These are phyloP conservation scores for Pseudogymnoascus sp. DNA, from an alignment of 2,329 filamentous ascomycete genomes.

Conservation along the genomic window DNA sequence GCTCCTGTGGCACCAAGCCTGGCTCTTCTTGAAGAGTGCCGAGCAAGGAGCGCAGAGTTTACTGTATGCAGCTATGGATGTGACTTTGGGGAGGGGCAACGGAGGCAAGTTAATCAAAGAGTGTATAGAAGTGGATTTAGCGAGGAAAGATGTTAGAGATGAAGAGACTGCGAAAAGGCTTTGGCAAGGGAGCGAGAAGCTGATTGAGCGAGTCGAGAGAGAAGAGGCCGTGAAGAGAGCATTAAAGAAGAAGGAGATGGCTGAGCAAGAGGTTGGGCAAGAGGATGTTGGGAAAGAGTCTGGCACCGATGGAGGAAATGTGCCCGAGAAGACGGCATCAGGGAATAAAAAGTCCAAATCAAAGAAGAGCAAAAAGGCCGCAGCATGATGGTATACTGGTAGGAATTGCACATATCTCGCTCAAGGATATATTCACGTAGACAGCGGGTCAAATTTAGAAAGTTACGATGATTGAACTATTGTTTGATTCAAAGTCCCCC, in stretches of 20 bases:
- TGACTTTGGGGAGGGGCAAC: conserved; percentile 51
- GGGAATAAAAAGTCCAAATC: background rate
- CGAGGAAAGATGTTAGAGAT: conserved; percentile 66
- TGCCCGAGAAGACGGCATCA: background rate
- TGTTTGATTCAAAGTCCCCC: background rate
- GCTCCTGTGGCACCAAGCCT: conserved; percentile 69
- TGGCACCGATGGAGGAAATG: background rate
- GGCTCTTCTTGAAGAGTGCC: conserved; percentile 81
- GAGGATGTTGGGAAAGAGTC: conserved; percentile 16
- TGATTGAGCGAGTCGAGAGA: conserved; percentile 77
- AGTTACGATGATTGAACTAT: background rate
- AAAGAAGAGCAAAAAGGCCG: background rate
- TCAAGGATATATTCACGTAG: background rate
- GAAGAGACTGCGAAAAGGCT: conserved; percentile 74
- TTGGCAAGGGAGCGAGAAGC: conserved; percentile 81
- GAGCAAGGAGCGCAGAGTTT: conserved; percentile 80
- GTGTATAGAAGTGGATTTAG: conserved; percentile 67
- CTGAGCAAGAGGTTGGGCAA: conserved; percentile 23
- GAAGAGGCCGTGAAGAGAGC: conserved; percentile 54
- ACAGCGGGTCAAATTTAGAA: background rate
- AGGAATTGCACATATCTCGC: background rate
- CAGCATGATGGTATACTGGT: background rate
- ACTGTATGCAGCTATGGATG: conserved; percentile 78
- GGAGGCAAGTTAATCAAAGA: conserved; percentile 80
- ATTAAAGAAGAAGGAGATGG: conserved; percentile 32